Base-by-base conservation (phyloP, 2,329 filamentous ascomycete species). In the Colletotrichum lentis region DNA sequence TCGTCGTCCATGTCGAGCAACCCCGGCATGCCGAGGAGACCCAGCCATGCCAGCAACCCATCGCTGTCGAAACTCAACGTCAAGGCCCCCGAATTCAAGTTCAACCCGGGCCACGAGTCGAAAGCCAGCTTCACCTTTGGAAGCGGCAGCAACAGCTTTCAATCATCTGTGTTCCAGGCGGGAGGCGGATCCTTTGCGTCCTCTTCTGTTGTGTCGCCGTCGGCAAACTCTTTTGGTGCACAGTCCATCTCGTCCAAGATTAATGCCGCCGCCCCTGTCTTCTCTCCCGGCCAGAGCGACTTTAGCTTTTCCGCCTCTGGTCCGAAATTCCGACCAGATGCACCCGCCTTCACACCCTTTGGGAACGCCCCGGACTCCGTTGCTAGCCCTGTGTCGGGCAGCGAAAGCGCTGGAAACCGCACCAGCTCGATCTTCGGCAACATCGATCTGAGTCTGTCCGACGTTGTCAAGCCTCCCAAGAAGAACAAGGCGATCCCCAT, bases 401-500 rank as follows among this genome's bases (percentile, higher is more conserved):
- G 77, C 62, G 84, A 85, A 56, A 80, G 76, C 52, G 73, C 72
- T 35, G 78, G 78, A 58, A 80, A 80, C 59, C 78, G 77, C 14
- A 76, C 76, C 1, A 80, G 80, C 69, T 85, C 86, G 60, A 92
- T 94, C 72, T 93, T 94, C 76, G 85, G 88, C 56, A 89, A 89
- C 49, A 90, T 94, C 71, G 86, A 88, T 70, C 80, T 91, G 39
- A 86, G 83, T 62, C 78, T 84, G 39, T 83, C 85, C 16, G 89
- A 92, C 24, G 84, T 88, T 57, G 80, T 87, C 35, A 91, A 91
- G 73, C 86, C 90, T 7, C 77, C 80, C 0, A 93, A 91, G 79
- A 89, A 88, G 73, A 92, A 90, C 5, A 97, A 96, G 80, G 93
- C 93, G 11, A 86, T 97, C 62, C 91, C 94, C 0, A 96, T 97